Evolutionary conservation across 768 basidiomycete genomes (phyloP), one percentile per base, ranked within the genome.

Genomic region (Tylopilus subfusipes): DNA sequence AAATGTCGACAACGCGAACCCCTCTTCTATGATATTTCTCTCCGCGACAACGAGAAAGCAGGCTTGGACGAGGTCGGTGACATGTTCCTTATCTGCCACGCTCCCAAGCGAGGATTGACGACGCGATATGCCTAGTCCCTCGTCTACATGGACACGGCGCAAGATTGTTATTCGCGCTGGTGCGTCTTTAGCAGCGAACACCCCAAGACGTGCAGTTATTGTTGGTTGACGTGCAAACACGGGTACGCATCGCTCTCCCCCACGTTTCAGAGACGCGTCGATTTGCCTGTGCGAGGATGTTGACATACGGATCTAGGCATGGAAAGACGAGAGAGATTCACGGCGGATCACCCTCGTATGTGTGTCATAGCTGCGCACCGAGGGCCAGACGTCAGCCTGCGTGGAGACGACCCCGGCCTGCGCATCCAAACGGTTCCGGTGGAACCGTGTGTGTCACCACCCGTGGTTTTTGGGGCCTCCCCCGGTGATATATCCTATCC

Each of bases 131-230:
- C 6, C 54, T n/a, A 69, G 65, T 53, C 49, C 42, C 34, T 53
- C 4, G 34, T 42, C 24, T 69, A 71, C 51, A 71, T 69, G 63
- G 69, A 68, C 46, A 57, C 65, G 2, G 65, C 67, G 0, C 68
- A 69, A 52, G 68, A 69, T 14, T 69, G 68, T 21, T 69, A 63
- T 39, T 70, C 69, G 21, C 67, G 67, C 24, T 50, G 58, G 51
- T 69, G 68, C 31, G 22, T 63, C 21, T 67, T 61, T n/a, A 69
- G 69, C 60, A 65, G 57, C 25, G 68, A 69, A 38, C 68, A 69
- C 27, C 56, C 68, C 0, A 63, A 53, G 19, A 21, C 42, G 7
- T 69, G 68, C 42, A 56, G 42, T 34, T 58, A 58, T 39, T 69
- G 68, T 25, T 58, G 67, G 67, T 38, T 66, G 38, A 69, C 68